These are phyloP conservation scores for Pseudopithomyces maydicus DNA, from an alignment of 2,329 filamentous ascomycete species.

Conservation along the genomic window DNA sequence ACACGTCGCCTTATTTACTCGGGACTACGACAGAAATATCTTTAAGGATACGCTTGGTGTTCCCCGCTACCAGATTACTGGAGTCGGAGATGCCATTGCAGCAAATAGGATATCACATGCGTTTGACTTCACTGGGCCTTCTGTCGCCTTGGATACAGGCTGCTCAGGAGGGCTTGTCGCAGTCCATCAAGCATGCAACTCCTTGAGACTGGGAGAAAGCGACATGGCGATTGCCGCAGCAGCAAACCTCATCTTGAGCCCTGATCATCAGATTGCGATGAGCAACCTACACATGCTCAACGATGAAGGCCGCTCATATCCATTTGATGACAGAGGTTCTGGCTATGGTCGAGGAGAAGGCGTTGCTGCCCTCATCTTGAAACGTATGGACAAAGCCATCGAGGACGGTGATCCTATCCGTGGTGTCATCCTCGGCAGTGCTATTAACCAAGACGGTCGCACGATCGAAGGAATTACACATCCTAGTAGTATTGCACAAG, in stretches of 20 bases:
- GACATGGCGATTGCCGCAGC: conserved; percentile 42
- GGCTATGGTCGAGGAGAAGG: conserved; percentile 70
- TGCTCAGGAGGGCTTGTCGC: conserved; percentile 18
- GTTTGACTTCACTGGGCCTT: conserved; percentile 19
- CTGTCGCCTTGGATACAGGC: conserved; percentile 19
- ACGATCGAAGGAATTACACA: conserved; percentile 59
- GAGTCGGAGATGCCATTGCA: background rate
- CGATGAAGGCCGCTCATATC: conserved; percentile 26
- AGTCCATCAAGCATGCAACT: conserved; percentile 23
- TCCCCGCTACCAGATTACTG: conserved; percentile 1
- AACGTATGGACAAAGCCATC: conserved; percentile 61
- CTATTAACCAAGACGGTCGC: conserved; percentile 55
- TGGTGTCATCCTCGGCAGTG: conserved; percentile 22
- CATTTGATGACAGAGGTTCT: conserved; percentile 54
- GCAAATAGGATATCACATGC: conserved; percentile 14
- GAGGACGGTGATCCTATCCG: conserved; percentile 57
- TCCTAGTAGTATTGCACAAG: conserved; percentile 57
- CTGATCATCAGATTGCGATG: conserved; percentile 5
- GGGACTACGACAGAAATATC: background rate
- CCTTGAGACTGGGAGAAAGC: conserved; percentile 25
- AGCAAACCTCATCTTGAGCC: conserved; percentile 36
- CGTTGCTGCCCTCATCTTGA: conserved; percentile 45
- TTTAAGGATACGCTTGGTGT: background rate
- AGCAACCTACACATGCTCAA: conserved; percentile 9
- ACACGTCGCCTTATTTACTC: background rate